Percentiles rank a stretch among this genome's conserved stretches.
Evolutionary conservation across 768 basidiomycete species (phyloP).

Genomic region (Lactarius trivialis): DNA sequence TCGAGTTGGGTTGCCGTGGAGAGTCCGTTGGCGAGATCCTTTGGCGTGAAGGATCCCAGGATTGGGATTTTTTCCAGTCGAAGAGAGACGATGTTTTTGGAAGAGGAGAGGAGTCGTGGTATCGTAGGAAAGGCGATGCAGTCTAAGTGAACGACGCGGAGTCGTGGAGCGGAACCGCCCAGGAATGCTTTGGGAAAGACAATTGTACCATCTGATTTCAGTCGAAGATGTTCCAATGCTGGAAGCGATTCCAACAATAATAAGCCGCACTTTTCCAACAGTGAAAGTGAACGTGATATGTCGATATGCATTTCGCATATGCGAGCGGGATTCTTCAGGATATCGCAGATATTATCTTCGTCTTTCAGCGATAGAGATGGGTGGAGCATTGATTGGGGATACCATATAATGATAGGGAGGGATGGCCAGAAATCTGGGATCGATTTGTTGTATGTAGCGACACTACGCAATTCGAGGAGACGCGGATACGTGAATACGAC

Average conservation of each 20-base stretch:
- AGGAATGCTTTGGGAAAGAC: not conserved
- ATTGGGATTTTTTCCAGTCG: not conserved
- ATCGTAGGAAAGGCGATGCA: not conserved
- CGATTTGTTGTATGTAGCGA: not conserved
- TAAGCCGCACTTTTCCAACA: not conserved
- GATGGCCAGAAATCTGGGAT: not conserved
- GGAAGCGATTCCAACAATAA: not conserved
- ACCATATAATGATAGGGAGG: slow-evolving; percentile 9
- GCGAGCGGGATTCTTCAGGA: not conserved
- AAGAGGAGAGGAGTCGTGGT: not conserved
- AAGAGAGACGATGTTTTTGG: not conserved
- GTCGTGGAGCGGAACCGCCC: not conserved
- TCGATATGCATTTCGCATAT: slow-evolving; percentile 1
- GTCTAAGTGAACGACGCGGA: not conserved
- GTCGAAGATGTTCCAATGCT: not conserved
- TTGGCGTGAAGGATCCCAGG: not conserved
- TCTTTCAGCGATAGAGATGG: not conserved
- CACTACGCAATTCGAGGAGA: not conserved
- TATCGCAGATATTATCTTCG: not conserved
- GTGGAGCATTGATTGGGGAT: not conserved
- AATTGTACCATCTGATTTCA: not conserved
- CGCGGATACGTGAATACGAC: not conserved
- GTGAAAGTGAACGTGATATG: not conserved
- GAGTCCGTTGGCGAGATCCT: not conserved
- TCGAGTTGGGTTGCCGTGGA: not conserved